These are phyloP conservation scores for Lactarius evosmus DNA, from an alignment of 768 basidiomycete genomes.

Conservation along the genomic window DNA sequence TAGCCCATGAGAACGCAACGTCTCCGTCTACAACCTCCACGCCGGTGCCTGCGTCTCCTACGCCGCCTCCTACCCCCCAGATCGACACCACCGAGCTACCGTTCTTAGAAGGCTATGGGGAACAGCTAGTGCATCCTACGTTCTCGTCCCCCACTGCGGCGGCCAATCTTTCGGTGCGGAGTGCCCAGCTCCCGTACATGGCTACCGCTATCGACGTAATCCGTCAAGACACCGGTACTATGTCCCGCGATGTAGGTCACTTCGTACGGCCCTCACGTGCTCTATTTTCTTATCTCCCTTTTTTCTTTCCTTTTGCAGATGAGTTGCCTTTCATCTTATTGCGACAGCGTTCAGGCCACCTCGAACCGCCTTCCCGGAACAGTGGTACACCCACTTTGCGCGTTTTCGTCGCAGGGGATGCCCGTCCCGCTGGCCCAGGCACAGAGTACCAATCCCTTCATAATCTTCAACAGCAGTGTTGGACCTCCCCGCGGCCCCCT, in stretches of 20 bases:
- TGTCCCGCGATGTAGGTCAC: slow-evolving; percentile 9
- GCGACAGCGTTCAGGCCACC: not conserved
- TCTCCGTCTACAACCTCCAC: not conserved
- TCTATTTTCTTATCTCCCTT: not conserved
- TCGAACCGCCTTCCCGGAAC: not conserved
- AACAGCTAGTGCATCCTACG: not conserved
- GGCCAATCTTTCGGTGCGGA: not conserved
- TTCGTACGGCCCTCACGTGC: not conserved
- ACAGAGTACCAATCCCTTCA: not conserved
- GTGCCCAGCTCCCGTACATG: not conserved
- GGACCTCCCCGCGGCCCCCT: not conserved
- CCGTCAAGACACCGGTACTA: not conserved
- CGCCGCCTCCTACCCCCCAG: not conserved
- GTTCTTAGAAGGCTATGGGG: not conserved
- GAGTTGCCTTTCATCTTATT: not conserved
- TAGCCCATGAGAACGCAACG: not conserved
- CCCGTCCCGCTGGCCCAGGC: not conserved
- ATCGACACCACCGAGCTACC: not conserved
- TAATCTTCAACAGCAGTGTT: not conserved
- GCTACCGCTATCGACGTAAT: not conserved
- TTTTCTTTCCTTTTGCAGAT: not conserved
- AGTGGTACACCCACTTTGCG: not conserved
- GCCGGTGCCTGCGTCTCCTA: not conserved
- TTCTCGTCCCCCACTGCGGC: not conserved
- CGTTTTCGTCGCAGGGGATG: not conserved